phyloP scores from a whole-genome alignment of 2,329 filamentous ascomycete species.

The Fusarium sp. region DNA sequence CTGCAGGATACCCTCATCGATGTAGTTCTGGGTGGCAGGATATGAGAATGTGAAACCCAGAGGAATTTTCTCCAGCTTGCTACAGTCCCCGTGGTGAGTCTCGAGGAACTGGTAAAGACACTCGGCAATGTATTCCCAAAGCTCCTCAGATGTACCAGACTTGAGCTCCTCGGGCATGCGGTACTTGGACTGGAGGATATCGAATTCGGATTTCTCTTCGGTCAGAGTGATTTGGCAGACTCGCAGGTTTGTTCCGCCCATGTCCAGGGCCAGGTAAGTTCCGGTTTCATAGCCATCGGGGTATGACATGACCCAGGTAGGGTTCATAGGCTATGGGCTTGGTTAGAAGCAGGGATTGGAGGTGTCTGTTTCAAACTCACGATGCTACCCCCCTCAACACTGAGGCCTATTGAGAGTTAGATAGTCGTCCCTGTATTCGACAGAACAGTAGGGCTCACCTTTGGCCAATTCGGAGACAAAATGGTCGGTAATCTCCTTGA shows the following conservation, averaged over 20 bases:
- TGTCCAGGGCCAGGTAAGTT: slow-evolving; percentile 88
- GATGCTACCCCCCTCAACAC: slow-evolving; percentile 89
- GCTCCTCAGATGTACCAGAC: slow-evolving; percentile 80
- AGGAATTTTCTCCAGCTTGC: slow-evolving; percentile 71
- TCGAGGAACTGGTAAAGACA: slow-evolving; percentile 91
- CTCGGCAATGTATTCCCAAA: slow-evolving; percentile 95
- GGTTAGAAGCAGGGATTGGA: slow-evolving; percentile 27
- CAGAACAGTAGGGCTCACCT: slow-evolving; percentile 57
- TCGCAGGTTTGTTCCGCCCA: slow-evolving; percentile 95
- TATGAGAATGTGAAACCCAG: slow-evolving; percentile 98
- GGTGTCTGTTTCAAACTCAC: slow-evolving; percentile 62
- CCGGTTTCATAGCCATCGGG: slow-evolving; percentile 88
- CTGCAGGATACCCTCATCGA: slow-evolving; percentile 91
- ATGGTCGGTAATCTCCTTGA: slow-evolving; percentile 90
- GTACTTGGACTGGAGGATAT: slow-evolving; percentile 96
- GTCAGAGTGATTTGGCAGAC: slow-evolving; percentile 93
- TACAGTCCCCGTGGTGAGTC: slow-evolving; percentile 76
- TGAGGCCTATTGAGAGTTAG: slow-evolving; percentile 67
- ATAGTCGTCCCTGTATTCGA: neutral
- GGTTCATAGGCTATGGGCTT: slow-evolving; percentile 85
- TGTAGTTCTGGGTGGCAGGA: slow-evolving; percentile 90
- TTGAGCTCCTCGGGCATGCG: slow-evolving; percentile 93
- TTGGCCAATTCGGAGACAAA: slow-evolving; percentile 90
- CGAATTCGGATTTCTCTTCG: slow-evolving; percentile 87
- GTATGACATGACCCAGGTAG: slow-evolving; percentile 92